Evolutionary conservation across 192 early-diverging fungal species (phyloP).

Genomic region (Lobosporangium transversale): DNA sequence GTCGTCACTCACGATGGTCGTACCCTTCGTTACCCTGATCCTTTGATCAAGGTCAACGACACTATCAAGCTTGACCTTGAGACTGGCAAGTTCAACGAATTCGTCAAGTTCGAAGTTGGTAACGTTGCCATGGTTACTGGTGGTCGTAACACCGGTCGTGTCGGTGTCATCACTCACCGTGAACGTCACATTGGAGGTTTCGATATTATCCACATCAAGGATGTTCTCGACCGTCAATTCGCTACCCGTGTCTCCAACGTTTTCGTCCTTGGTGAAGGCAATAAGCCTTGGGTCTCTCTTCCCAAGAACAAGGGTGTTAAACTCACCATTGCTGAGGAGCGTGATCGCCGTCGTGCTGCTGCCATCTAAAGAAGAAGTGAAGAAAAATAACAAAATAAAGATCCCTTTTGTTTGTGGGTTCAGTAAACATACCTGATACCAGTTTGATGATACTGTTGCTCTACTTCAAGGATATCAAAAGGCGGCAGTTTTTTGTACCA

Average conservation of each 20-base stretch:
- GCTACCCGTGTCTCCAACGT: slow-evolving; percentile 99
- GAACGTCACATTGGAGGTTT: slow-evolving; percentile 98
- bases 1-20: slow-evolving; percentile 99
- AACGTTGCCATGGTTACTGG: slow-evolving; percentile 98
- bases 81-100: slow-evolving; percentile 90
- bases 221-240: slow-evolving; percentile 92
- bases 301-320: slow-evolving; percentile 99
- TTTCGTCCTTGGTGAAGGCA: slow-evolving; percentile 86
- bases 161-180: slow-evolving; percentile 95
- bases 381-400: slow-evolving; percentile 5
- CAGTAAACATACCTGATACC: neutral
- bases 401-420: neutral
- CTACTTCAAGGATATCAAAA: too few species aligned
- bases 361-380: slow-evolving; percentile 36
- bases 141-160: slow-evolving; percentile 98
- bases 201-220: slow-evolving; percentile 99
- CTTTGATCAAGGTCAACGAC: slow-evolving; percentile 99
- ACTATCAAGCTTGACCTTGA: slow-evolving; percentile 97
- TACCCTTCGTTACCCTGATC: slow-evolving; percentile 99
- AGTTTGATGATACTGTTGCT: too few species aligned
- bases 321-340: slow-evolving; percentile 99
- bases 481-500: too few species aligned
- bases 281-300: slow-evolving; percentile 93
- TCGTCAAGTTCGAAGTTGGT: slow-evolving; percentile 97
- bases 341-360: slow-evolving; percentile 71